phyloP scores from a whole-genome alignment of 2,329 filamentous ascomycete genomes.

The Didymella pomorum region DNA sequence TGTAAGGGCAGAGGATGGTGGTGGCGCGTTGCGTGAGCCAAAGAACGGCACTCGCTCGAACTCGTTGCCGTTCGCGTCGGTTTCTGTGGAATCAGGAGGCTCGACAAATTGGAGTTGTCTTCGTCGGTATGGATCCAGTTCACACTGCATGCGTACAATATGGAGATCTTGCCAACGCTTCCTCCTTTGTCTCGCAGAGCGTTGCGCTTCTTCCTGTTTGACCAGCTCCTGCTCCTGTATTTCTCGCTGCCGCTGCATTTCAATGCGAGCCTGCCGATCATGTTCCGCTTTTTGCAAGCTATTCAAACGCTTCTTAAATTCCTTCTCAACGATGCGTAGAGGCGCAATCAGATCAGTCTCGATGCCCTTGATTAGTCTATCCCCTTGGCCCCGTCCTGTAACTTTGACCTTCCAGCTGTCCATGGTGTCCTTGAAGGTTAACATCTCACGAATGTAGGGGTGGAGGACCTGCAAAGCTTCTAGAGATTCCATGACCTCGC shows the following conservation, averaged over 20 bases:
- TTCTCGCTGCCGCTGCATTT: conserved; percentile 20
- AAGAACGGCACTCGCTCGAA: conserved; percentile 54
- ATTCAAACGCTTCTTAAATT: conserved; percentile 9
- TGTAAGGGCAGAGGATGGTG: conserved; percentile 19
- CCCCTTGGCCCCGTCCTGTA: conserved; percentile 24
- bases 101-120: conserved; percentile 21
- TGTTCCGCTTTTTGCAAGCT: conserved; percentile 20
- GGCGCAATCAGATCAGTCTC: conserved; percentile 36
- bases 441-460: conserved; percentile 26
- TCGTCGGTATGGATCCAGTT: conserved; percentile 29
- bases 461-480: conserved; percentile 30
- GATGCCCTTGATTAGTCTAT: conserved; percentile 37
- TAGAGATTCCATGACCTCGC: conserved; percentile 18
- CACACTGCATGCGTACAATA: conserved; percentile 35
- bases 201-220: conserved; percentile 6
- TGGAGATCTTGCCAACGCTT: conserved; percentile 45
- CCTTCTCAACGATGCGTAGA: conserved; percentile 27
- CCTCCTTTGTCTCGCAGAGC: conserved; percentile 16
- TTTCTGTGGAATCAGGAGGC: conserved; percentile 32
- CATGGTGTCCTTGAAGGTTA: conserved; percentile 38
- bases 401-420: conserved; percentile 33
- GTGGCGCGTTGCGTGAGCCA: conserved; percentile 40
- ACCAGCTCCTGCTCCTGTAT: conserved; percentile 12
- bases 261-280: conserved; percentile 8
- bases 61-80: conserved; percentile 50